A percentile compares a stretch with the other conserved stretches of the same genome.
Conservation (phyloP, 352 stramenopile species). For the Pythium oligandrum region DNA sequence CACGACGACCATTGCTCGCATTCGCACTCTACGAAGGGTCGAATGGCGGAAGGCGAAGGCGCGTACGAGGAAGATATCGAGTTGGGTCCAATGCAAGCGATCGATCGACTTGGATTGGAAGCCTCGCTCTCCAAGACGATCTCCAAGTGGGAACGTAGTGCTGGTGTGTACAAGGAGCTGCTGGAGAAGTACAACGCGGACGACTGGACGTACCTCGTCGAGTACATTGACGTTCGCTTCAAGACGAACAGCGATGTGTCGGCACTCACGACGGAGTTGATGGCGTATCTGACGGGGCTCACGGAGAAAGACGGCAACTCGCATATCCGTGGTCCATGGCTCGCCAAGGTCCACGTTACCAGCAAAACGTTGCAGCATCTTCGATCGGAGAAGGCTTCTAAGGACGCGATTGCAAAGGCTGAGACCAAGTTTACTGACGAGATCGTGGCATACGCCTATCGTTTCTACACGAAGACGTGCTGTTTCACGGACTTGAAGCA, state of each 20-base stretch:
- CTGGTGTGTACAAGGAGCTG: constrained; percentile 47
- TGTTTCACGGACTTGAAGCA: constrained; percentile 86
- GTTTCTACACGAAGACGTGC: constrained; percentile 77
- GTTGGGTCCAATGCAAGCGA: constrained; percentile 73
- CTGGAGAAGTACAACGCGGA: constrained; percentile 72
- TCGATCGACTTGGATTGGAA: constrained; percentile 69
- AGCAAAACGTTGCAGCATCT: constrained; percentile 42
- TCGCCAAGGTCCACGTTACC: constrained; percentile 57
- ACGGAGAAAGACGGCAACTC: constrained; percentile 41
- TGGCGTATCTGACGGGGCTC: constrained; percentile 39
- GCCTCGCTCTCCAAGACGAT: constrained; percentile 52
- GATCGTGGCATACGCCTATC: constrained; percentile 56
- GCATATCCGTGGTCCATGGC: constrained; percentile 57
- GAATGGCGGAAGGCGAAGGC: constrained; percentile 64
- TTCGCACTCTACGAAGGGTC: constrained; percentile 27
- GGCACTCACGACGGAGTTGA: constrained; percentile 23
- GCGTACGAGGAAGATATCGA: constrained; percentile 82
- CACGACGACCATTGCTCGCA: constrained; percentile 18
- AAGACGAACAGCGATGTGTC: constrained; percentile 23
- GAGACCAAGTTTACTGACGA: constrained; percentile 42
- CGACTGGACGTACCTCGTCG: constrained; percentile 78
- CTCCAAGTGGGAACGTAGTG: constrained; percentile 44
- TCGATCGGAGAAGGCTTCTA: constrained; percentile 6
- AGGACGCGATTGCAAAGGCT: constrained; percentile 13
- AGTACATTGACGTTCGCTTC: constrained; percentile 54